A percentile compares a stretch with the other conserved stretches of the same genome.
Evolutionary conservation across 2,329 filamentous ascomycete species (phyloP).

Genomic region (Trichoderma sp.): DNA sequence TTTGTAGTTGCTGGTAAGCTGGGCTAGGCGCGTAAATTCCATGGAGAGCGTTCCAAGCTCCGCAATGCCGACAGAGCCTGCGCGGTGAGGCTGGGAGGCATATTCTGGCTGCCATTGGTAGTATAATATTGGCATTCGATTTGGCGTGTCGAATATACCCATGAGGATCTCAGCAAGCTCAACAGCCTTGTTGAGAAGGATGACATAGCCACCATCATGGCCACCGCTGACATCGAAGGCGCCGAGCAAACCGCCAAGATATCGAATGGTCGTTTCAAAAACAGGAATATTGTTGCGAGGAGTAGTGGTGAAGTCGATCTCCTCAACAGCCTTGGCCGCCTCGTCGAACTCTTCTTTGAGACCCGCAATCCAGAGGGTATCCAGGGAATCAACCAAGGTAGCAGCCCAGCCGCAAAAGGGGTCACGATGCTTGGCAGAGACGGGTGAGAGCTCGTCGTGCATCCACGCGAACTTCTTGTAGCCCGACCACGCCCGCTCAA

Average conservation of each 20-base stretch:
- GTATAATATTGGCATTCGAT: constrained; percentile 83
- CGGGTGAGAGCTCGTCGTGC: constrained; percentile 80
- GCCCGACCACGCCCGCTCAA: constrained; percentile 75
- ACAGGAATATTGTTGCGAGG: constrained; percentile 70
- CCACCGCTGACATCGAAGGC: constrained; percentile 83
- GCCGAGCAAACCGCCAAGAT: constrained; percentile 79
- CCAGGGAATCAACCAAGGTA: constrained; percentile 77
- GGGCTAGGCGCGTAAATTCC: constrained; percentile 86
- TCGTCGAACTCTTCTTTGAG: constrained; percentile 76
- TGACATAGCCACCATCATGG: constrained; percentile 52
- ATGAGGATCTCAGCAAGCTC: constrained; percentile 80
- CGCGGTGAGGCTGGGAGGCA: constrained; percentile 62
- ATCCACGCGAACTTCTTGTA: constrained; percentile 80
- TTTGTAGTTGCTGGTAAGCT: constrained; percentile 75
- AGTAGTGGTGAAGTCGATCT: constrained; percentile 81
- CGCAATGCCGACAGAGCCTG: constrained; percentile 58
- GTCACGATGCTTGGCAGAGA: constrained; percentile 65
- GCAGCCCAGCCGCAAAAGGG: constrained; percentile 92
- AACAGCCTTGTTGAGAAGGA: constrained; percentile 73
- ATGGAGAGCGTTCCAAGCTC: constrained; percentile 78
- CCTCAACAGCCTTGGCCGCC: constrained; percentile 64
- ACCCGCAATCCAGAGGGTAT: constrained; percentile 86
- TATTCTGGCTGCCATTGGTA: constrained; percentile 72
- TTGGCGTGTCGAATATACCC: constrained; percentile 85
- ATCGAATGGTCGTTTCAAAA: constrained; percentile 90